A percentile compares a stretch with the other conserved stretches of the same genome.
Evolutionary conservation across 257 asterid genomes (phyloP).

Genomic region (Jacaranda copaia): DNA sequence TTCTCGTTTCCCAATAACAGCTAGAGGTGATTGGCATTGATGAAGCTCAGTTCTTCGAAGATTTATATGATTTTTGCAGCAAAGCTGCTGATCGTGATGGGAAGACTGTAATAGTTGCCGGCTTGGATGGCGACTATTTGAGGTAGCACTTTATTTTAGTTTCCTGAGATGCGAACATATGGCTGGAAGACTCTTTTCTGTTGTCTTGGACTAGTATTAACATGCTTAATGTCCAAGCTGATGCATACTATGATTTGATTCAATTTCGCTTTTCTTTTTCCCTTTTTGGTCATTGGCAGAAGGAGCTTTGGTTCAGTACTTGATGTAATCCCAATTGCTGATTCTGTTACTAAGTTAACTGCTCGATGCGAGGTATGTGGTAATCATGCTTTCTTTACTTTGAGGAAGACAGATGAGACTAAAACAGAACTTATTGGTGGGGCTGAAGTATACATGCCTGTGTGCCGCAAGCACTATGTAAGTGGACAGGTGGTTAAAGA

Average conservation of each 20-base stretch:
- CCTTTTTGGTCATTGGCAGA: conserved; percentile 48
- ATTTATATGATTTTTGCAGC: conserved; percentile 85
- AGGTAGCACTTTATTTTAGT: conserved; percentile 54
- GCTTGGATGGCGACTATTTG: conserved; percentile 94
- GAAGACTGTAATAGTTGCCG: conserved; percentile 86
- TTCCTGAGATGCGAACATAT: not conserved
- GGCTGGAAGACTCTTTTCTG: not conserved
- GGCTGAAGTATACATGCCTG: conserved; percentile 94
- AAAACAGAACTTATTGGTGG: conserved; percentile 81
- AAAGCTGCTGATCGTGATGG: conserved; percentile 93
- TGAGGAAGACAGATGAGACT: conserved; percentile 90
- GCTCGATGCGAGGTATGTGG: conserved; percentile 90
- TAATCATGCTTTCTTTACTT: conserved; percentile 68
- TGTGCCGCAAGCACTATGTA: conserved; percentile 89
- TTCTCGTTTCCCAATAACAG: conserved; percentile 35
- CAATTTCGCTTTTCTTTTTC: not conserved
- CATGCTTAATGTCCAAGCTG: not conserved
- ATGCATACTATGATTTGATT: not conserved
- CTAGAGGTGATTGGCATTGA: conserved; percentile 92
- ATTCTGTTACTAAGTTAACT: conserved; percentile 79
- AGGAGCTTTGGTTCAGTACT: conserved; percentile 90
- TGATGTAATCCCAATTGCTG: conserved; percentile 85
- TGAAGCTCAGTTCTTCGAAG: conserved; percentile 94
- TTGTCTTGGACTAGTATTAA: not conserved
- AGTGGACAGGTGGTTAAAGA: conserved; percentile 86